Percentiles rank a stretch among this genome's conserved stretches.
Conservation (phyloP, 2,329 filamentous ascomycete genomes). For the Escovopsis weberi region DNA sequence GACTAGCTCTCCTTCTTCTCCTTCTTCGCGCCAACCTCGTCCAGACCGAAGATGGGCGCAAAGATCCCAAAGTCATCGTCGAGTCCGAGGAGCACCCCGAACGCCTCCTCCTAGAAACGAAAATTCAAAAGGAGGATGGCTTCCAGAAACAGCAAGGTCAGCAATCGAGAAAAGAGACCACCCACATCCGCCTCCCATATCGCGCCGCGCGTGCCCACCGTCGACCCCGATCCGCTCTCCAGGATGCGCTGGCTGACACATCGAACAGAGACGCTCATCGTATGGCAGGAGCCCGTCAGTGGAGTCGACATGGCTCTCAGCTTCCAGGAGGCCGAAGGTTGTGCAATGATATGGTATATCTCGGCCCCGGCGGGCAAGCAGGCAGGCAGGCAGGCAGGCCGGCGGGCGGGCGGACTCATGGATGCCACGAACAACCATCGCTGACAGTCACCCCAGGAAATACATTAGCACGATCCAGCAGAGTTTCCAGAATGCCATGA, state of each 20-base stretch:
- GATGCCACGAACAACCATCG: neutral
- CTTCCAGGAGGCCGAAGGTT: conserved; percentile 95
- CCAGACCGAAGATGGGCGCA: conserved; percentile 45
- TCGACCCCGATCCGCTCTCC: no score
- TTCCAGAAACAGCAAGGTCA: conserved; percentile 97
- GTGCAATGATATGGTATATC: conserved; percentile 72
- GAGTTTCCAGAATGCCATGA: conserved; percentile 46
- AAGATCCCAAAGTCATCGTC: conserved; percentile 79
- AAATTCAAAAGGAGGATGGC: conserved; percentile 82
- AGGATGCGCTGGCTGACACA: conserved; percentile 8
- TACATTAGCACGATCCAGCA: conserved; percentile 81
- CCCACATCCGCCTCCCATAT: no score
- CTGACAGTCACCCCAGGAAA: conserved; percentile 43
- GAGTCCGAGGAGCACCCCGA: conserved; percentile 86
- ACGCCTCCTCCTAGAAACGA: conserved; percentile 72
- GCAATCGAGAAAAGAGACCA: conserved; percentile 8
- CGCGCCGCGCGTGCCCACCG: no score
- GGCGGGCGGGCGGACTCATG: no score
- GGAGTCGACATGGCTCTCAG: conserved; percentile 94
- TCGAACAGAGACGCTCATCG: conserved; percentile 75
- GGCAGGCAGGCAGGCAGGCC: neutral
- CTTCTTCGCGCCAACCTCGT: neutral
- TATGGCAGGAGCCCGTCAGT: conserved; percentile 81
- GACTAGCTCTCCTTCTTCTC: neutral
- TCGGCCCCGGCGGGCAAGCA: neutral